Evolutionary conservation across 179 eudicot species (phyloP).

Genomic region (Beta corolliflora): DNA sequence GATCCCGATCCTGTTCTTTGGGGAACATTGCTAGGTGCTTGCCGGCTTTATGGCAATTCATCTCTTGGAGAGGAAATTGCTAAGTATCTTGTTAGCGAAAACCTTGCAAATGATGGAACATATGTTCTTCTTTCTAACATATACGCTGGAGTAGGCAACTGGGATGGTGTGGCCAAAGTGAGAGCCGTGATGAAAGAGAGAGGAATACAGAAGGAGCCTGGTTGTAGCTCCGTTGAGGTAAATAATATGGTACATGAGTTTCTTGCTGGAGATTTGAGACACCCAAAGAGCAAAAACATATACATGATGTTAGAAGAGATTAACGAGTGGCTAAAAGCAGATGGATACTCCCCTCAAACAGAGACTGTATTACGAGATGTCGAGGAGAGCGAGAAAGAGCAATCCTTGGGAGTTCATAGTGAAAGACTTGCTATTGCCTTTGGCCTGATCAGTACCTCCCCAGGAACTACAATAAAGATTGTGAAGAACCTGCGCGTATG

Average conservation of each 20-base stretch:
- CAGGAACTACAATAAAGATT: constrained; percentile 54
- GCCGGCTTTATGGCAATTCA: constrained; percentile 52
- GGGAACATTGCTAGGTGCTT: constrained; percentile 65
- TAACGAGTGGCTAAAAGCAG: constrained; percentile 40
- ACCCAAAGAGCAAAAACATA: constrained; percentile 57
- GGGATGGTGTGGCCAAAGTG: constrained; percentile 58
- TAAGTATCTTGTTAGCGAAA: constrained; percentile 44
- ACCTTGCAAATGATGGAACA: constrained; percentile 53
- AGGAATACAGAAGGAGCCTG: constrained; percentile 66
- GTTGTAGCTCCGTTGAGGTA: constrained; percentile 73
- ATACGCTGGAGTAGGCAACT: constrained; percentile 54
- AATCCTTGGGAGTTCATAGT: constrained; percentile 59
- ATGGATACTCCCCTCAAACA: constrained; percentile 53
- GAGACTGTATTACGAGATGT: constrained; percentile 50
- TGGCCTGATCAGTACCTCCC: constrained; percentile 60
- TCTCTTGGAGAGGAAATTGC: constrained; percentile 56
- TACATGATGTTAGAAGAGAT: constrained; percentile 64
- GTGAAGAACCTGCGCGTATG: constrained; percentile 66
- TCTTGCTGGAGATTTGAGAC: constrained; percentile 72
- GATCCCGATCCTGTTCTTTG: constrained; percentile 52
- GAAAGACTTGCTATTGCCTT: constrained; percentile 69
- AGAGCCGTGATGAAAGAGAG: constrained; percentile 57
- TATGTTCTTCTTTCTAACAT: constrained; percentile 63
- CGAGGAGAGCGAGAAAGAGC: constrained; percentile 47
- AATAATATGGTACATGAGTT: constrained; percentile 61